Conservation (phyloP, 176 grass and related monocot genomes). For the Phragmites australis region DNA sequence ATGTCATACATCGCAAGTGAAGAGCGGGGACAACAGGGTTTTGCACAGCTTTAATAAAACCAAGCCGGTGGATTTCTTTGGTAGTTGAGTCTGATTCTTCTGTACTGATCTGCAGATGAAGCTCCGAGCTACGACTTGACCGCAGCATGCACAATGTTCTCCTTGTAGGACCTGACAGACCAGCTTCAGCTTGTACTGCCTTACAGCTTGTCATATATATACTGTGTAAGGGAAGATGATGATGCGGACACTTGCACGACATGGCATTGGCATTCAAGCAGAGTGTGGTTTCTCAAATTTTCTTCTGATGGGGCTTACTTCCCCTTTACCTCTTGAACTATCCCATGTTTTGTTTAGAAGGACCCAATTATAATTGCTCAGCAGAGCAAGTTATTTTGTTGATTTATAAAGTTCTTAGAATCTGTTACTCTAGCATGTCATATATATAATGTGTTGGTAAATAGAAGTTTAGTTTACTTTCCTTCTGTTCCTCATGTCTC, state of each 20-base stretch:
- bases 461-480: background rate
- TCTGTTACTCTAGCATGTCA: conserved; percentile 14
- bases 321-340: background rate
- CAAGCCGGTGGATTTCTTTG: background rate
- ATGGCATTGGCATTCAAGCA: conserved; percentile 84
- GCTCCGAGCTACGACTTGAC: background rate
- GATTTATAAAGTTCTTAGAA: conserved; percentile 23
- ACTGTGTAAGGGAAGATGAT: conserved; percentile 62
- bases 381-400: conserved; percentile 24
- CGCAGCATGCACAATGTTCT: background rate
- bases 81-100: background rate
- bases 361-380: background rate
- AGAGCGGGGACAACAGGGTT: background rate
- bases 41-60: background rate
- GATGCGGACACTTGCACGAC: conserved; percentile 81
- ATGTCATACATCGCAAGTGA: background rate
- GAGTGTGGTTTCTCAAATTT: conserved; percentile 77
- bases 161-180: background rate
- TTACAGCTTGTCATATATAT: no score
- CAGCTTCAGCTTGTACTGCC: background rate
- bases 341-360: conserved; percentile 6
- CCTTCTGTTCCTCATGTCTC: background rate
- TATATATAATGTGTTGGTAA: background rate
- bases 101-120: background rate
- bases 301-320: conserved; percentile 82